A percentile compares a stretch with the other conserved stretches of the same genome.
These are phyloP conservation scores for Mycena kentingensis DNA, from an alignment of 768 basidiomycete genomes.

Conservation along the genomic window DNA sequence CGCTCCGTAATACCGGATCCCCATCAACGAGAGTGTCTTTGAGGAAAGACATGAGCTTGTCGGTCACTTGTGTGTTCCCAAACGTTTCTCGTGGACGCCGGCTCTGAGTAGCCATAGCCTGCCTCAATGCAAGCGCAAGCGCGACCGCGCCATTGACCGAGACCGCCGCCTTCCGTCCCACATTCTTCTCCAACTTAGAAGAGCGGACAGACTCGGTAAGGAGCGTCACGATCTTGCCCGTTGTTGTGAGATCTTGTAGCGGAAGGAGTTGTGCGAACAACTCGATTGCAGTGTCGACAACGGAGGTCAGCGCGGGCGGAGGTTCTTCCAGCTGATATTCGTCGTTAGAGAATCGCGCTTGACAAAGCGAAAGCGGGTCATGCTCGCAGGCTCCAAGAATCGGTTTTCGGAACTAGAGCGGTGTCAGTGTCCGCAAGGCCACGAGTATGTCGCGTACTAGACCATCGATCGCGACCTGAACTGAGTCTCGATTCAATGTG, in stretches of 20 bases:
- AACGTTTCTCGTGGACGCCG: constrained; percentile 68
- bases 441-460: constrained; percentile 52
- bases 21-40: constrained; percentile 85
- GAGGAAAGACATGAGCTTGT: constrained; percentile 66
- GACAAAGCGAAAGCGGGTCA: constrained; percentile 75
- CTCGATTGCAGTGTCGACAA: constrained; percentile 87
- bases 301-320: constrained; percentile 76
- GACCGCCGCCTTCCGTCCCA: constrained; percentile 83
- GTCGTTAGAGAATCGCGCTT: constrained; percentile 44
- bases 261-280: constrained; percentile 81
- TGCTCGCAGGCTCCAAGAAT: constrained; percentile 85
- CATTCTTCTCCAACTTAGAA: constrained; percentile 81
- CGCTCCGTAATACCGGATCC: constrained; percentile 72
- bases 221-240: constrained; percentile 54
- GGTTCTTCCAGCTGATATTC: constrained; percentile 58
- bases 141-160: constrained; percentile 79
- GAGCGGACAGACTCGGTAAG: constrained; percentile 70
- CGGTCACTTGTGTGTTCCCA: constrained; percentile 63
- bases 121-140: constrained; percentile 67
- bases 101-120: constrained; percentile 50
- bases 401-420: constrained; percentile 65
- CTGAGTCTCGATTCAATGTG: constrained; percentile 70
- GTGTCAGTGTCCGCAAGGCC: not conserved
- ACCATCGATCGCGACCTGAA: constrained; percentile 78
- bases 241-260: constrained; percentile 67